Percentiles rank a stretch among this genome's conserved stretches.
phyloP scores from a whole-genome alignment of 1,139 yeast species.

The Eremothecium coryli region DNA sequence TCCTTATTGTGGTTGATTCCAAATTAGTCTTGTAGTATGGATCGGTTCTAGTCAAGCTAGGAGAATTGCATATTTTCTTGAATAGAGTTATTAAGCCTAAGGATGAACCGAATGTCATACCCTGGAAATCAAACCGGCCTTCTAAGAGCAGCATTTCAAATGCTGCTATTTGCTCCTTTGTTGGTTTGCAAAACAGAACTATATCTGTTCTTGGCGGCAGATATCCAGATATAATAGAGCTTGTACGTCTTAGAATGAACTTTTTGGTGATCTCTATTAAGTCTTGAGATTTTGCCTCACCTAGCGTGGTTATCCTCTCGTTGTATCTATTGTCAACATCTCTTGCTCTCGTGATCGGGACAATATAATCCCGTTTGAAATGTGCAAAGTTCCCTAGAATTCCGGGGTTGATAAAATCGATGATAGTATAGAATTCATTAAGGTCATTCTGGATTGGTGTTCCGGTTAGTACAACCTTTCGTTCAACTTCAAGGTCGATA shows the following conservation, averaged over 20 bases:
- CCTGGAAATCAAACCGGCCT: slow-evolving; percentile 35
- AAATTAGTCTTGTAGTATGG: slow-evolving; percentile 18
- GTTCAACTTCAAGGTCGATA: slow-evolving; percentile 45
- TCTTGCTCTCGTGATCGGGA: slow-evolving; percentile 66
- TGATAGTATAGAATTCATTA: slow-evolving; percentile 69
- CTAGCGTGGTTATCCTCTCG: slow-evolving; percentile 41
- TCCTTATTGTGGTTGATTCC: slow-evolving; percentile 8
- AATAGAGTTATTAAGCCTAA: slow-evolving; percentile 64
- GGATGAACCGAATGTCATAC: slow-evolving; percentile 36
- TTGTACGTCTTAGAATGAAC: slow-evolving; percentile 71
- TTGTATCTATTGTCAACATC: slow-evolving; percentile 56
- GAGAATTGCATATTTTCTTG: slow-evolving; percentile 79
- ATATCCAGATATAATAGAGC: slow-evolving; percentile 51
- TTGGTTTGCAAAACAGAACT: slow-evolving; percentile 73
- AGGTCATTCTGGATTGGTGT: slow-evolving; percentile 95
- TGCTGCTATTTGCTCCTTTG: slow-evolving; percentile 46
- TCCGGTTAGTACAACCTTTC: slow-evolving; percentile 66
- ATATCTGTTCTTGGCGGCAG: slow-evolving; percentile 72
- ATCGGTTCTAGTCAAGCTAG: slow-evolving; percentile 47
- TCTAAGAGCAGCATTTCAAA: slow-evolving; percentile 41
- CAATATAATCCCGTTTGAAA: slow-evolving; percentile 59
- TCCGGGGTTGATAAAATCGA: slow-evolving; percentile 80
- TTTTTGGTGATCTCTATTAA: slow-evolving; percentile 53
- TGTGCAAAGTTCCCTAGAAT: slow-evolving; percentile 53
- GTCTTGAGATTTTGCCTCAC: slow-evolving; percentile 53